Evolutionary conservation across 495 filamentous ascomycete species (phyloP), one percentile per base, ranked within the genome.

Genomic region (Neurospora sp.): DNA sequence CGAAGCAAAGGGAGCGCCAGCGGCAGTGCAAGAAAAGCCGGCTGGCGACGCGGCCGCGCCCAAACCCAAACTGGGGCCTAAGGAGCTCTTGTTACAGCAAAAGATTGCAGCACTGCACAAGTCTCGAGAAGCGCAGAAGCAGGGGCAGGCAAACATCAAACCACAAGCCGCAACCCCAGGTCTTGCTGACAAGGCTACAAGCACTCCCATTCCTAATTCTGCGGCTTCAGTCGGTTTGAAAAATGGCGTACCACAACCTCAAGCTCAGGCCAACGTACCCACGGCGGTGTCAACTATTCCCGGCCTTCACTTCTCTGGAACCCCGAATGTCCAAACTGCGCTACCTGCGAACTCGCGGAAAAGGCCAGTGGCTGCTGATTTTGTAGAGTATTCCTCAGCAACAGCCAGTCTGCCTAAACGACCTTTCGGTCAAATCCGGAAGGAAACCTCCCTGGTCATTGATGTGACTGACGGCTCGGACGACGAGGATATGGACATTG

Each of bases 361-460:
- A 80, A 90, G 94, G 27, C 93, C 92, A n/a, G 91, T 92, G 59
- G 94, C 94, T 42, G 87, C 92, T 16, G 94, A 97, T 78, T 94
- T 97, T 75, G 89, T 90, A 71, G 85, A 85, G 59, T 89, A 89
- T 73, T 83, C 89, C 27, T 66, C 54, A 5, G 74, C 75, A 71
- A 83, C 70, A 70, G 70, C 76, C 14, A 79, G 78, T 18, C 79
- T 85, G n/a, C 77, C 85, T 39, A 96, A 93, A 77, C 88, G 89
- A 70, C 86, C 88, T 18, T 92, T 91, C 74, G 88, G 86, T 40
- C 87, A 86, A 31, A 80, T 80, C 44, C 83, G 84, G n/a, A 81
- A 83, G 35, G 82, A 89, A 23, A 77, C 79, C 6, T 83, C 82
- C 11, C 78, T 92, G 18, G 85, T 93, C 38, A 97, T 98, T 77